phyloP scores from a whole-genome alignment of 2,329 filamentous ascomycete genomes.

The Bipolaris sorokiniana region DNA sequence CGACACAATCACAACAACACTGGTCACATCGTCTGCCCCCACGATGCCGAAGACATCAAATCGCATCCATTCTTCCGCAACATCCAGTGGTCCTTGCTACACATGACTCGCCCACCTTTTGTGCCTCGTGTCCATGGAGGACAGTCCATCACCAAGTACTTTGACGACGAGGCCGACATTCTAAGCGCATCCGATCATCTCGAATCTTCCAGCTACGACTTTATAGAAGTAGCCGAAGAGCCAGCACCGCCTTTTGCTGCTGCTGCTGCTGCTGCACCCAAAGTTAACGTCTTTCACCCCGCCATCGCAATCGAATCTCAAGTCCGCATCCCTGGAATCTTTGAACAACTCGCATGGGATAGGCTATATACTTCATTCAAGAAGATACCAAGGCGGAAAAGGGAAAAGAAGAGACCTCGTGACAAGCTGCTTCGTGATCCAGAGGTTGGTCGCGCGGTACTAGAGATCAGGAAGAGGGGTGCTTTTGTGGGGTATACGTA shows the following conservation, averaged over 20 bases:
- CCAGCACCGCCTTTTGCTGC: background rate
- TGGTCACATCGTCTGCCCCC: constrained; percentile 74
- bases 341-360: background rate
- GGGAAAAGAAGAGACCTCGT: constrained; percentile 78
- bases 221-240: background rate
- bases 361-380: constrained; percentile 9
- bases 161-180: constrained; percentile 80
- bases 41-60: constrained; percentile 91
- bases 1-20: constrained; percentile 45
- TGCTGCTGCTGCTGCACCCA: background rate
- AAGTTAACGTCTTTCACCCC: background rate
- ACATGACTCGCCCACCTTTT: constrained; percentile 75
- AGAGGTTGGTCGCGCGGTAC: constrained; percentile 67
- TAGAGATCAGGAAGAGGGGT: constrained; percentile 79
- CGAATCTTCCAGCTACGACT: constrained; percentile 43
- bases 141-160: constrained; percentile 75
- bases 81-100: constrained; percentile 78
- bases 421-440: constrained; percentile 83
- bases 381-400: constrained; percentile 57
- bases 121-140: constrained; percentile 69
- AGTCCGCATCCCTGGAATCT: background rate
- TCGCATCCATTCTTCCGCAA: constrained; percentile 82
- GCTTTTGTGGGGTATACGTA: constrained; percentile 94
- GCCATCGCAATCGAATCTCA: background rate
- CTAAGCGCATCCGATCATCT: constrained; percentile 48